phyloP scores from a whole-genome alignment of 345 rosid genomes.

The Eucalyptus marginata region DNA sequence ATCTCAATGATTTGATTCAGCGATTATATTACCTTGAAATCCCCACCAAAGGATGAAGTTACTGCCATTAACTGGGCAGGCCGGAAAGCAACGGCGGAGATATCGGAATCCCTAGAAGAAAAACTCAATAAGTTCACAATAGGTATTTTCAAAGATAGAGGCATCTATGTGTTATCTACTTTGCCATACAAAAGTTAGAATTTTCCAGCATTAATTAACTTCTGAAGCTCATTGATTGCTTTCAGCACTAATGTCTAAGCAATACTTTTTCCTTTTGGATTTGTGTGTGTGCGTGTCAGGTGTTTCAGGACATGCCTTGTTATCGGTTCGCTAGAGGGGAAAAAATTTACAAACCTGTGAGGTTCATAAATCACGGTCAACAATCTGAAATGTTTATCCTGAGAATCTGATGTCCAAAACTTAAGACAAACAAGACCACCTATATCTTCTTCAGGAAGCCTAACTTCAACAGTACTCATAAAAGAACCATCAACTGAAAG shows the following conservation, averaged over 20 bases:
- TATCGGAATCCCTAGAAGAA: constrained; percentile 53
- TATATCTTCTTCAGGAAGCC: constrained; percentile 79
- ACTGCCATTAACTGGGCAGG: constrained; percentile 68
- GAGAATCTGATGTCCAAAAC: constrained; percentile 59
- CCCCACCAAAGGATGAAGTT: constrained; percentile 77
- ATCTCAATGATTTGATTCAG: not conserved
- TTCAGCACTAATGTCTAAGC: not conserved
- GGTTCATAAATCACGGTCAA: constrained; percentile 90
- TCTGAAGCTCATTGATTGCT: not conserved
- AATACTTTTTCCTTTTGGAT: not conserved
- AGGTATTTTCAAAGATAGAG: not conserved
- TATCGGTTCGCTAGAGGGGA: not conserved
- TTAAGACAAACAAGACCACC: constrained; percentile 85
- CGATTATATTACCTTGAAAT: constrained; percentile 67
- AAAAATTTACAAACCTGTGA: constrained; percentile 42
- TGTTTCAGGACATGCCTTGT: not conserved
- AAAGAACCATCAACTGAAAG: constrained; percentile 73
- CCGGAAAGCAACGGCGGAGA: constrained; percentile 74
- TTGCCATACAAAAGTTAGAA: not conserved
- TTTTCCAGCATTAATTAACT: not conserved
- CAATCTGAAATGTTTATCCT: constrained; percentile 50
- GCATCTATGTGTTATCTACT: not conserved
- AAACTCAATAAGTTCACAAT: not conserved
- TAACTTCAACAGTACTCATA: constrained; percentile 79
- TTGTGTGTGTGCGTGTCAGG: not conserved